A percentile compares a stretch with the other conserved stretches of the same genome.
Conservation (phyloP, 805 yeast species). For the Saccharomycopsis olivae region DNA sequence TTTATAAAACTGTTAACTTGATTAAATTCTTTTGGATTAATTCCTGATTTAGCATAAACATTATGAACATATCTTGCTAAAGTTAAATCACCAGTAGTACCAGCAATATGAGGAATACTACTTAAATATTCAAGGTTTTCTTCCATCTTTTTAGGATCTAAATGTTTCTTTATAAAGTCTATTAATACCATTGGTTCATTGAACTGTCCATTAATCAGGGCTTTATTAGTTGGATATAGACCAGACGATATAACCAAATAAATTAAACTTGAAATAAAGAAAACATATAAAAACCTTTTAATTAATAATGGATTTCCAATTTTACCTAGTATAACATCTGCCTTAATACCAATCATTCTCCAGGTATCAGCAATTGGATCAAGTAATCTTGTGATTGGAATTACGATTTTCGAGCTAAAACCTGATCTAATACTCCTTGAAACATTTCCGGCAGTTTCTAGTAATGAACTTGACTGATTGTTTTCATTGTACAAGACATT, state of each 20-base stretch:
- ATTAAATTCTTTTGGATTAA: slow-evolving; percentile 39
- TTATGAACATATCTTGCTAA: slow-evolving; percentile 56
- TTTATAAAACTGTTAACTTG: slow-evolving; percentile 49
- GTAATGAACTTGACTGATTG: slow-evolving; percentile 17
- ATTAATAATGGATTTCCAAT: slow-evolving; percentile 32
- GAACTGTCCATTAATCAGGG: slow-evolving; percentile 44
- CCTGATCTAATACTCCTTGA: slow-evolving; percentile 7
- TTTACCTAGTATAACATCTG: slow-evolving; percentile 40
- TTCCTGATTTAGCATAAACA: slow-evolving; percentile 46
- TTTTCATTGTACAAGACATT: not conserved
- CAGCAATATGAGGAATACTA: slow-evolving; percentile 78
- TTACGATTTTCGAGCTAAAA: slow-evolving; percentile 25
- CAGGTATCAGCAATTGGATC: slow-evolving; percentile 38
- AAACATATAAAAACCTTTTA: slow-evolving; percentile 63
- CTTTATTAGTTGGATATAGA: slow-evolving; percentile 33
- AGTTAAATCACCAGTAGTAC: slow-evolving; percentile 76
- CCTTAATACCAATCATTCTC: slow-evolving; percentile 26
- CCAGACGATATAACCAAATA: slow-evolving; percentile 52
- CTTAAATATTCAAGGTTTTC: slow-evolving; percentile 62
- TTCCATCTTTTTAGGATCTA: slow-evolving; percentile 49
- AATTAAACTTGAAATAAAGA: slow-evolving; percentile 47
- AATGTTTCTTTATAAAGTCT: slow-evolving; percentile 36
- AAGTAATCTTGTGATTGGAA: slow-evolving; percentile 31
- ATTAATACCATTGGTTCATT: slow-evolving; percentile 47
- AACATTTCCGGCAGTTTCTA: slow-evolving; percentile 6